Percentiles rank a stretch among this genome's conserved stretches.
Evolutionary conservation across 2,329 filamentous ascomycete species (phyloP).

Genomic region (Calonectria leucothoes): DNA sequence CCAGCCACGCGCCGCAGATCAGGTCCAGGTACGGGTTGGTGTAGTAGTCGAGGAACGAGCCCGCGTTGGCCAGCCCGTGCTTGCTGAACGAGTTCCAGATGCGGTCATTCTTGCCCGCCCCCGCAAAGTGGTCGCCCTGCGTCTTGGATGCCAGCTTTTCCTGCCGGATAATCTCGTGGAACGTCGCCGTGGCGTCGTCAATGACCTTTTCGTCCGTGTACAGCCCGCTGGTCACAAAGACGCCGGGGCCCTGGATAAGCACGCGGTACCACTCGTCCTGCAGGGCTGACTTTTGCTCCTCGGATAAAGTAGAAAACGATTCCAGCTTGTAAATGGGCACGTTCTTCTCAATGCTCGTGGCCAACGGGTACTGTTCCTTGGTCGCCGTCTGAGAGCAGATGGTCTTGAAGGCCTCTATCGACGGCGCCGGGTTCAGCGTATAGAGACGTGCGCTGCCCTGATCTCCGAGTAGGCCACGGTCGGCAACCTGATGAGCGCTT

Average conservation of each 20-base stretch:
- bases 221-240: slow-evolving; percentile 67
- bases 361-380: slow-evolving; percentile 58
- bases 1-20: slow-evolving; percentile 67
- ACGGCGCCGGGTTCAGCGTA: slow-evolving; percentile 44
- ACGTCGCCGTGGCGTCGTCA: slow-evolving; percentile 59
- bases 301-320: slow-evolving; percentile 43
- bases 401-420: slow-evolving; percentile 55
- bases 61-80: slow-evolving; percentile 63
- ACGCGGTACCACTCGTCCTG: slow-evolving; percentile 72
- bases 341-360: slow-evolving; percentile 57
- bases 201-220: slow-evolving; percentile 57
- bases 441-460: slow-evolving; percentile 36
- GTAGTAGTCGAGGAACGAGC: slow-evolving; percentile 68
- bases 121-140: slow-evolving; percentile 72
- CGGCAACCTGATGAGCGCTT: not conserved
- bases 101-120: slow-evolving; percentile 65
- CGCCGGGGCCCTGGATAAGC: slow-evolving; percentile 67
- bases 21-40: slow-evolving; percentile 68
- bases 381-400: slow-evolving; percentile 55
- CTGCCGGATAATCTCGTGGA: slow-evolving; percentile 58
- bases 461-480: slow-evolving; percentile 7
- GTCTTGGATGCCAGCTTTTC: slow-evolving; percentile 50
- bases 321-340: slow-evolving; percentile 67
- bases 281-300: slow-evolving; percentile 48
- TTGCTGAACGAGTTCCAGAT: slow-evolving; percentile 77